phyloP scores from a whole-genome alignment of 2,329 filamentous ascomycete genomes.

The Aspergillus pseudoglaucus region DNA sequence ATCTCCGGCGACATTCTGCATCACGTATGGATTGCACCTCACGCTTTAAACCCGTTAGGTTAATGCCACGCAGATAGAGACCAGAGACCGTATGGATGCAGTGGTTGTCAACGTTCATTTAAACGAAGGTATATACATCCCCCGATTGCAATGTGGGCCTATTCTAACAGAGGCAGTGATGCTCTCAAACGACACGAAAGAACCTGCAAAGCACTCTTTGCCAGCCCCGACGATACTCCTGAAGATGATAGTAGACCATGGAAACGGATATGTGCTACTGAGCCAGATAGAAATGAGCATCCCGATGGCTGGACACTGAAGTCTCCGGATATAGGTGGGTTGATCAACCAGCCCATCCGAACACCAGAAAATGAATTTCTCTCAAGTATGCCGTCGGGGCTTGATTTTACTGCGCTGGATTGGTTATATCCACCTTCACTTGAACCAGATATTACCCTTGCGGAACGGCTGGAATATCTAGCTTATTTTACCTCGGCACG shows the following conservation, averaged over 20 bases:
- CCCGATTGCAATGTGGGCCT: too few species aligned
- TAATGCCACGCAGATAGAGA: neutral
- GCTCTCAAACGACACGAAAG: constrained; percentile 16
- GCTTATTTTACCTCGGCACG: constrained; percentile 17
- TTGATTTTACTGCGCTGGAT: neutral
- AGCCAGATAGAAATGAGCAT: neutral
- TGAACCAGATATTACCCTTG: constrained; percentile 4
- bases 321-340: neutral
- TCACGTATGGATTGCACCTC: constrained; percentile 11
- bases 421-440: neutral
- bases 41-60: neutral
- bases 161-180: constrained; percentile 5
- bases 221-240: constrained; percentile 1
- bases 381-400: neutral
- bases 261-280: neutral
- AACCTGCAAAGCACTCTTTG: constrained; percentile 12
- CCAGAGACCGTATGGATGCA: neutral
- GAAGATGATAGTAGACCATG: neutral
- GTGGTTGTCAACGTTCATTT: neutral
- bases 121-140: neutral
- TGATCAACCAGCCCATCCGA: neutral
- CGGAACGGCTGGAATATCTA: constrained; percentile 15
- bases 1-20: constrained; percentile 14
- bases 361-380: neutral
- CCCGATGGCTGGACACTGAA: neutral